These are phyloP conservation scores for Vitis riparia DNA, from an alignment of 164 flowering plant genomes.

Conservation along the genomic window DNA sequence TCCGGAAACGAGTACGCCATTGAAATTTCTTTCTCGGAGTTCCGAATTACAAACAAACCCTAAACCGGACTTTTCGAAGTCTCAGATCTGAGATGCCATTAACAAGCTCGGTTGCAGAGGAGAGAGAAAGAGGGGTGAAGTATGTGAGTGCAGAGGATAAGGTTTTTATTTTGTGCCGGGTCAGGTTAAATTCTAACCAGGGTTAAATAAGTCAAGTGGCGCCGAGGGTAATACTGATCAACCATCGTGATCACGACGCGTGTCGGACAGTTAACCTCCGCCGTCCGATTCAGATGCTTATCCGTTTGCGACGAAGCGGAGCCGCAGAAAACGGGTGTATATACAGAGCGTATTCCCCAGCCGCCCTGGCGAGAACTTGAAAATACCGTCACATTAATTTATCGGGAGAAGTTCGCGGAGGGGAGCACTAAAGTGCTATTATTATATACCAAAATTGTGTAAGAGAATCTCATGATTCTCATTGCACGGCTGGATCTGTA, in stretches of 20 bases:
- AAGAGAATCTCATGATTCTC: slow-evolving; percentile 48
- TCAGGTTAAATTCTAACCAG: slow-evolving; percentile 26
- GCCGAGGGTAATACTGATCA: background rate
- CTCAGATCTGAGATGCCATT: slow-evolving; percentile 38
- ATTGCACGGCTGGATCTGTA: slow-evolving; percentile 50
- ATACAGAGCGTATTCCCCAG: background rate
- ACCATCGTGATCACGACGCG: slow-evolving; percentile 24
- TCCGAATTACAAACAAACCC: background rate
- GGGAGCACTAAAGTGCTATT: slow-evolving; percentile 14
- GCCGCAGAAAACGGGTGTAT: slow-evolving; percentile 48
- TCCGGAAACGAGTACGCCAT: slow-evolving; percentile 74
- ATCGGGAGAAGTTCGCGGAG: background rate
- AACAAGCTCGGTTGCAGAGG: slow-evolving; percentile 20
- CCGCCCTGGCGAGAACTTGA: slow-evolving; percentile 5
- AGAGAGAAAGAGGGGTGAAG: slow-evolving; percentile 19
- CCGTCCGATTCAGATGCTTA: slow-evolving; percentile 8
- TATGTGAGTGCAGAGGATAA: slow-evolving; percentile 24
- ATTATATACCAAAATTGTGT: slow-evolving; percentile 17
- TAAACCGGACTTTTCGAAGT: background rate
- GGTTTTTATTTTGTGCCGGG: slow-evolving; percentile 21
- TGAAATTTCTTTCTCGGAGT: slow-evolving; percentile 7
- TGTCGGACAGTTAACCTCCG: slow-evolving; percentile 4
- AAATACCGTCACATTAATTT: background rate
- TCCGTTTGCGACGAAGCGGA: slow-evolving; percentile 43
- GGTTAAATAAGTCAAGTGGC: slow-evolving; percentile 20